These are phyloP conservation scores for Colletotrichum chrysophilum DNA, from an alignment of 2,329 filamentous ascomycete species.

Conservation along the genomic window DNA sequence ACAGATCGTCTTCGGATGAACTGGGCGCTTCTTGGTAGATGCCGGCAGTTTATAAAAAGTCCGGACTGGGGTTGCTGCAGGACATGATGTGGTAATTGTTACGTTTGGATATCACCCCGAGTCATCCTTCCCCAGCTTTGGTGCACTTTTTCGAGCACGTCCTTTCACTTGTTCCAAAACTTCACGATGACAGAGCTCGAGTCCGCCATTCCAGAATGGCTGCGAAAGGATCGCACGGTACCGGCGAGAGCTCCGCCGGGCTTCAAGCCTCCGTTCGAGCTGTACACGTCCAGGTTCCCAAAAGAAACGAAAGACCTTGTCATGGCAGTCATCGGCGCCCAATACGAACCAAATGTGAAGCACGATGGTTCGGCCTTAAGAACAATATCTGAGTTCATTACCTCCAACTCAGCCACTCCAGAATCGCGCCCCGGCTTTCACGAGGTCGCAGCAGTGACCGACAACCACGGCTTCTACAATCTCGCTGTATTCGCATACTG, in stretches of 20 bases:
- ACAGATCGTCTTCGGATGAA: background rate
- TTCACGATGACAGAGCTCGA: background rate
- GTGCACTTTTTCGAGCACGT: background rate
- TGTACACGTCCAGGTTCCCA: background rate
- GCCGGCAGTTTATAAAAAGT: background rate
- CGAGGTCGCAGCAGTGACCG: background rate
- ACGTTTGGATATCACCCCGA: background rate
- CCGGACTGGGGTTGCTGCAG: background rate
- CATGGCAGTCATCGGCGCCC: background rate
- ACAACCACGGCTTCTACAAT: background rate
- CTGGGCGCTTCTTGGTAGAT: background rate
- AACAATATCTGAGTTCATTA: background rate
- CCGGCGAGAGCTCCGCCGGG: background rate
- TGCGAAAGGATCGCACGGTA: background rate
- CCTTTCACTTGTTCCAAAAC: accelerated
- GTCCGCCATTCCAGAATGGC: background rate
- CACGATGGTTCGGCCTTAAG: accelerated
- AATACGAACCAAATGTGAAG: accelerated
- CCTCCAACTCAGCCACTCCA: accelerated
- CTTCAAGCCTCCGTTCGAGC: background rate
- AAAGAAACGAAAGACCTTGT: background rate
- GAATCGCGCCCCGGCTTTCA: background rate
- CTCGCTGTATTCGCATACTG: background rate
- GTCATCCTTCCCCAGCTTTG: background rate
- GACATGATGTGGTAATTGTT: background rate